Evolutionary conservation across 345 rosid genomes (phyloP).

Genomic region (Aquilaria yunnanensis): DNA sequence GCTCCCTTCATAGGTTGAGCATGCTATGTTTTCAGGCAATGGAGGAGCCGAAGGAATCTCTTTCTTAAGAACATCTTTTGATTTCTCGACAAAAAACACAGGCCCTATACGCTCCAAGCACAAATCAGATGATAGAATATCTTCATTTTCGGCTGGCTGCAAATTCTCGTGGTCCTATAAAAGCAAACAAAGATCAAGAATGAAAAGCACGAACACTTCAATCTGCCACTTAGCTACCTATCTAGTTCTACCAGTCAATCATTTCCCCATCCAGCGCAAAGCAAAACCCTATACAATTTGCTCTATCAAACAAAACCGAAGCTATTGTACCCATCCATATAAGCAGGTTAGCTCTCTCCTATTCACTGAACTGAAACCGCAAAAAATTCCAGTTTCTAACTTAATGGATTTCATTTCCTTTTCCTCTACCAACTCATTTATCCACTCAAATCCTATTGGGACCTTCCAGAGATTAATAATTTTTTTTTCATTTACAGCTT

Average conservation of each 20-base stretch:
- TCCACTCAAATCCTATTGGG: no score
- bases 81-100: slow-evolving; percentile 31
- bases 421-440: no score
- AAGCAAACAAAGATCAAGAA: slow-evolving; percentile 1
- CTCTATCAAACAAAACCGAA: no score
- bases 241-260: not conserved
- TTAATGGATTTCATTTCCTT: no score
- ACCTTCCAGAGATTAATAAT: no score
- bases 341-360: no score
- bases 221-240: not conserved
- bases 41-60: slow-evolving; percentile 28
- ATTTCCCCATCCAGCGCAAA: not conserved
- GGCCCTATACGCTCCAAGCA: slow-evolving; percentile 33
- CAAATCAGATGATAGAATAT: slow-evolving; percentile 27
- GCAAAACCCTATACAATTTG: no score
- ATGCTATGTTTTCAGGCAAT: slow-evolving; percentile 11
- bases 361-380: no score
- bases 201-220: not conserved
- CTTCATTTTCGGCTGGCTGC: slow-evolving; percentile 25
- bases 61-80: slow-evolving; percentile 18
- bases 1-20: slow-evolving; percentile 13
- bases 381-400: no score
- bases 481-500: no score
- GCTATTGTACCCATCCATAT: no score
- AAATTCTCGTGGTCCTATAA: slow-evolving; percentile 21